Percentiles rank a stretch among this genome's conserved stretches.
These are phyloP conservation scores for Leptographium lundbergii DNA, from an alignment of 2,329 filamentous ascomycete genomes.

Conservation along the genomic window DNA sequence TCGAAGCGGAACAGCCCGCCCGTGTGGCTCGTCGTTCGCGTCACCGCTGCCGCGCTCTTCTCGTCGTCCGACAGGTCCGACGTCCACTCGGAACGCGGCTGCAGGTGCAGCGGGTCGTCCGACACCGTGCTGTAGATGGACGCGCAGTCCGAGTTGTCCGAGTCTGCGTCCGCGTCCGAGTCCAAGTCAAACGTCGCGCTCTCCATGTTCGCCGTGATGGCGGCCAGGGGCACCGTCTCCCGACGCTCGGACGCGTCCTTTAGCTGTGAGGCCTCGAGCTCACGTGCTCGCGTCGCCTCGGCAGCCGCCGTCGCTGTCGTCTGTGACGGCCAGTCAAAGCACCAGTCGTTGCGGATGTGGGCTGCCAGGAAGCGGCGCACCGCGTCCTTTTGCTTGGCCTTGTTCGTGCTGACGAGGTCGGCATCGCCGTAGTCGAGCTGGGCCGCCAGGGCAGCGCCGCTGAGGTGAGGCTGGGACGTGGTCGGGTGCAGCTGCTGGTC, in stretches of 20 bases:
- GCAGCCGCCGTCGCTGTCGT: neutral
- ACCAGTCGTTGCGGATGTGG: constrained; percentile 47
- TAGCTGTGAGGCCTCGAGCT: neutral
- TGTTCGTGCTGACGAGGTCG: constrained; percentile 50
- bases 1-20: constrained; percentile 39
- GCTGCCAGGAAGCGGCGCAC: constrained; percentile 41
- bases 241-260: neutral
- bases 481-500: neutral
- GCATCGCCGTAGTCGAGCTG: constrained; percentile 35
- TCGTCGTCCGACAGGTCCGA: constrained; percentile 44
- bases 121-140: constrained; percentile 47
- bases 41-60: constrained; percentile 8
- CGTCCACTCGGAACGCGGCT: constrained; percentile 40
- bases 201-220: neutral
- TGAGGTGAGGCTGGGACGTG: constrained; percentile 10
- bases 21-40: neutral
- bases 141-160: constrained; percentile 27
- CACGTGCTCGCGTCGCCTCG: neutral
- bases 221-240: neutral
- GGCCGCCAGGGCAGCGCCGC: constrained; percentile 1
- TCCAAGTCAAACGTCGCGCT: neutral
- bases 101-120: constrained; percentile 38
- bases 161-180: constrained; percentile 19
- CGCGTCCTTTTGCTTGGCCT: constrained; percentile 49
- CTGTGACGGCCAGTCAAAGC: constrained; percentile 40